phyloP scores from a whole-genome alignment of 2,329 filamentous ascomycete genomes.

The Paraphoma sp. region DNA sequence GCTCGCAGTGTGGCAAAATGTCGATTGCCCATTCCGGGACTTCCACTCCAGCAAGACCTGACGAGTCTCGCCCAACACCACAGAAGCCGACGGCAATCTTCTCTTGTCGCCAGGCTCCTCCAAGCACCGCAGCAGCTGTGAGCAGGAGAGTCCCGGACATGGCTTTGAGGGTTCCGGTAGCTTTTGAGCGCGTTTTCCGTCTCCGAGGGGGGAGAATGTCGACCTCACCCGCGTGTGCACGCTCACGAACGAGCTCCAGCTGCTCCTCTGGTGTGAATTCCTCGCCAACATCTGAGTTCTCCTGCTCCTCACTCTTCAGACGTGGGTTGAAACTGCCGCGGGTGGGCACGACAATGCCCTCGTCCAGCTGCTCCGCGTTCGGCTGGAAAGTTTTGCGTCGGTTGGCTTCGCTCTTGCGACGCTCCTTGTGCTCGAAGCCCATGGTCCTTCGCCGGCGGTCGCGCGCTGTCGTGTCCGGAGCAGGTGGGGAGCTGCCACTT shows the following conservation, averaged over 20 bases:
- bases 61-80: slow-evolving; percentile 72
- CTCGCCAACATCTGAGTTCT: slow-evolving; percentile 73
- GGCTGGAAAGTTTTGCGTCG: slow-evolving; percentile 53
- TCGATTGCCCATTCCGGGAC: slow-evolving; percentile 76
- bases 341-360: slow-evolving; percentile 60
- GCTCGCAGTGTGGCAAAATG: slow-evolving; percentile 82
- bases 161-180: slow-evolving; percentile 61
- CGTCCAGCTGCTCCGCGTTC: slow-evolving; percentile 55
- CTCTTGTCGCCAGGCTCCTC: slow-evolving; percentile 87
- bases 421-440: slow-evolving; percentile 49
- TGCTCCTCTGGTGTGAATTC: slow-evolving; percentile 92
- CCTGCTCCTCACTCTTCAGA: slow-evolving; percentile 46
- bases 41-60: slow-evolving; percentile 64
- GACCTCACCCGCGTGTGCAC: slow-evolving; percentile 62
- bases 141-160: slow-evolving; percentile 75
- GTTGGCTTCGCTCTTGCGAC: slow-evolving; percentile 51
- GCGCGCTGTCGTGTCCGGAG: slow-evolving; percentile 44
- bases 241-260: slow-evolving; percentile 76
- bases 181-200: slow-evolving; percentile 41
- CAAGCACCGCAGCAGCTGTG: slow-evolving; percentile 74
- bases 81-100: slow-evolving; percentile 97
- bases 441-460: slow-evolving; percentile 61
- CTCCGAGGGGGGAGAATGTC: slow-evolving; percentile 54
- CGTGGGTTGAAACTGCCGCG: slow-evolving; percentile 64
- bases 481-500: slow-evolving; percentile 74